These are phyloP conservation scores for Aegilops bicornis DNA, from an alignment of 176 grass and related monocot species.

Conservation along the genomic window DNA sequence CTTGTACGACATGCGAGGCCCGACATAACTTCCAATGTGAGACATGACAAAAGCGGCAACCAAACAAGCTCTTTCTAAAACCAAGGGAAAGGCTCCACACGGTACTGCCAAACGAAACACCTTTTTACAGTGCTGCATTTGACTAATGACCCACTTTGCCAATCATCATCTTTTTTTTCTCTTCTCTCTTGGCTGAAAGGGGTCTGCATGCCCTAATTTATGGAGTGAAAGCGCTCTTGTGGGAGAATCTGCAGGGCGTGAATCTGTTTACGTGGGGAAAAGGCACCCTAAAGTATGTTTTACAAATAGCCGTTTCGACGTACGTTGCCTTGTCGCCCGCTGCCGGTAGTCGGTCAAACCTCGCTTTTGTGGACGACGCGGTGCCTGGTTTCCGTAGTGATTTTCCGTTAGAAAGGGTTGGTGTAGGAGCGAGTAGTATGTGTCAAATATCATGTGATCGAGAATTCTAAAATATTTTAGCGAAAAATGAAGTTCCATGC, in stretches of 20 bases:
- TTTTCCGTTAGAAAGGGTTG: slow-evolving; percentile 26
- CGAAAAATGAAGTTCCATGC: background rate
- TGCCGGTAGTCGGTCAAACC: slow-evolving; percentile 40
- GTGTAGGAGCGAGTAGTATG: background rate
- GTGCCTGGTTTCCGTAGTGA: slow-evolving; percentile 26
- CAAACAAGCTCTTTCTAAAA: slow-evolving; percentile 56
- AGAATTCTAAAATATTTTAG: background rate
- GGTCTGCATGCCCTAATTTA: slow-evolving; percentile 37
- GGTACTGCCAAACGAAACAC: slow-evolving; percentile 44
- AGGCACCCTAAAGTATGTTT: slow-evolving; percentile 45
- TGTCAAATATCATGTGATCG: background rate
- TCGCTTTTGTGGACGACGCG: slow-evolving; percentile 17
- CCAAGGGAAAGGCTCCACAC: slow-evolving; percentile 45
- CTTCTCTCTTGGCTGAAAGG: background rate
- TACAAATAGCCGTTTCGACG: slow-evolving; percentile 29
- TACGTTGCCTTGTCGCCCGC: slow-evolving; percentile 21
- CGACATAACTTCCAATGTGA: slow-evolving; percentile 40
- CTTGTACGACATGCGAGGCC: slow-evolving; percentile 25
- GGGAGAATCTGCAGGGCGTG: slow-evolving; percentile 42
- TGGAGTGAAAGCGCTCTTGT: slow-evolving; percentile 37
- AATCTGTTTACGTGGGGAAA: slow-evolving; percentile 40
- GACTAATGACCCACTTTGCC: slow-evolving; percentile 55
- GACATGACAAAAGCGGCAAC: slow-evolving; percentile 49
- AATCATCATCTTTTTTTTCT: slow-evolving; percentile 27
- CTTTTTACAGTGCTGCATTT: slow-evolving; percentile 58